Percentiles rank a stretch among this genome's conserved stretches.
Evolutionary conservation across 208 protist species (phyloP).

Genomic region (Strigomonas culicis): DNA sequence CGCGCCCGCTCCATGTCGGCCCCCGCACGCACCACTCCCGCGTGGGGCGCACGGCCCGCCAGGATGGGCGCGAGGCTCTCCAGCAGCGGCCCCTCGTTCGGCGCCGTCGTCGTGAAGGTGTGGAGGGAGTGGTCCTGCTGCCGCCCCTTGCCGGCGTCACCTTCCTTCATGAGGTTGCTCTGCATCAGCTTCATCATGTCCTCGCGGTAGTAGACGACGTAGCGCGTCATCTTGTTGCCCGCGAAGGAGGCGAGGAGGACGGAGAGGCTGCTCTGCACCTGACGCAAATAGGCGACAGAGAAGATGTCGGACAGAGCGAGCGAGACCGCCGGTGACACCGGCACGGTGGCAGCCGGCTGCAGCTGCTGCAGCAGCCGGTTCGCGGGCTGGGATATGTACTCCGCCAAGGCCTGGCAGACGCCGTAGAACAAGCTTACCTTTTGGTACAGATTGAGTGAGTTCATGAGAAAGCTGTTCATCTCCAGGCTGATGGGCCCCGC

Average conservation of each 20-base stretch:
- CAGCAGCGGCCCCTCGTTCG: slow-evolving; percentile 44
- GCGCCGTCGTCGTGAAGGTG: slow-evolving; percentile 70
- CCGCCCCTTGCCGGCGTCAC: neutral
- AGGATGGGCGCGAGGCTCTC: slow-evolving; percentile 11
- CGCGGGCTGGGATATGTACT: no score
- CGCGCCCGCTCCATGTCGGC: slow-evolving; percentile 13
- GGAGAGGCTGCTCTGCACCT: neutral
- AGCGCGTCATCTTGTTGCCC: slow-evolving; percentile 75
- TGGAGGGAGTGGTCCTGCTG: slow-evolving; percentile 63
- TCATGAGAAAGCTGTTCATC: no score
- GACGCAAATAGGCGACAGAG: neutral
- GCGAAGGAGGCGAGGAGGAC: slow-evolving; percentile 21
- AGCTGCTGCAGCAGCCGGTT: no score
- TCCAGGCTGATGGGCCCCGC: no score
- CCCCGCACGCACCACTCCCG: neutral
- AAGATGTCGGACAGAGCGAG: no score
- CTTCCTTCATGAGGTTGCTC: slow-evolving; percentile 45
- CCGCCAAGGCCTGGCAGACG: neutral
- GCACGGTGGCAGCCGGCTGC: neutral
- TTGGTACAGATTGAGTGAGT: slow-evolving; percentile 34
- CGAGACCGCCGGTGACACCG: neutral
- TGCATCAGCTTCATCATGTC: slow-evolving; percentile 82
- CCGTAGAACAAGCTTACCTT: slow-evolving; percentile 60
- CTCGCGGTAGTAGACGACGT: slow-evolving; percentile 82
- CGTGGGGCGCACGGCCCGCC: neutral